Conservation (phyloP, 352 stramenopile species). For the Plasmopara halstedii region DNA sequence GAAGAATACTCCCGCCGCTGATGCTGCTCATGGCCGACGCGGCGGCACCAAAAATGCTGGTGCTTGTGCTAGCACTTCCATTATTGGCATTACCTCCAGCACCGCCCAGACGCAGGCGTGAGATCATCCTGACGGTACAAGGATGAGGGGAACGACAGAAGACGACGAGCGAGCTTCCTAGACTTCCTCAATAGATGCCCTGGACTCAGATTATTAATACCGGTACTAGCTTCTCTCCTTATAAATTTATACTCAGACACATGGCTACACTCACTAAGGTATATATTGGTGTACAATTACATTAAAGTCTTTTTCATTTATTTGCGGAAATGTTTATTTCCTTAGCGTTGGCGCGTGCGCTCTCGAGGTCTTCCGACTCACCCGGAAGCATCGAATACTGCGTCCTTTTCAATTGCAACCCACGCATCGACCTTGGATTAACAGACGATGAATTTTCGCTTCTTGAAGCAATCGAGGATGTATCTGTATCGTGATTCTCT, state of each 20-base stretch:
- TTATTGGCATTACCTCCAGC: slow-evolving; percentile 28
- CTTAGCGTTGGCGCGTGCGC: slow-evolving; percentile 17
- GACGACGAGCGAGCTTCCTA: slow-evolving; percentile 2
- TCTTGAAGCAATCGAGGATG: slow-evolving; percentile 10
- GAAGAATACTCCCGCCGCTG: slow-evolving; percentile 36
- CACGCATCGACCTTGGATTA: slow-evolving; percentile 12
- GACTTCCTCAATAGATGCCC: slow-evolving; percentile 10
- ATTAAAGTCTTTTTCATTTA: slow-evolving; percentile 4
- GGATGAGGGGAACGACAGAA: not conserved
- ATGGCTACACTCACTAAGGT: slow-evolving; percentile 20
- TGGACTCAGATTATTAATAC: not conserved
- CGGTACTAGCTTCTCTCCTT: too few relatives aligned
- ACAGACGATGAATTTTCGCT: slow-evolving; percentile 11
- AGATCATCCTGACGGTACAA: slow-evolving; percentile 42
- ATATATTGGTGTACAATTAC: not conserved
- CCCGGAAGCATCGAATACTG: slow-evolving; percentile 51
- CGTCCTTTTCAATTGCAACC: slow-evolving; percentile 40
- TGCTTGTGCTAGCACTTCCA: slow-evolving; percentile 29
- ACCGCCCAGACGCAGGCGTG: slow-evolving; percentile 49
- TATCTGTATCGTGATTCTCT: slow-evolving; percentile 13
- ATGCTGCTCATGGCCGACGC: slow-evolving; percentile 41
- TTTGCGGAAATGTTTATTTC: slow-evolving; percentile 7
- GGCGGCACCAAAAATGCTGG: slow-evolving; percentile 60
- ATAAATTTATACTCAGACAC: not conserved
- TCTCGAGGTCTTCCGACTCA: slow-evolving; percentile 20